These are phyloP conservation scores for Guyanaporus albipodus DNA, from an alignment of 768 basidiomycete species.

Conservation along the genomic window DNA sequence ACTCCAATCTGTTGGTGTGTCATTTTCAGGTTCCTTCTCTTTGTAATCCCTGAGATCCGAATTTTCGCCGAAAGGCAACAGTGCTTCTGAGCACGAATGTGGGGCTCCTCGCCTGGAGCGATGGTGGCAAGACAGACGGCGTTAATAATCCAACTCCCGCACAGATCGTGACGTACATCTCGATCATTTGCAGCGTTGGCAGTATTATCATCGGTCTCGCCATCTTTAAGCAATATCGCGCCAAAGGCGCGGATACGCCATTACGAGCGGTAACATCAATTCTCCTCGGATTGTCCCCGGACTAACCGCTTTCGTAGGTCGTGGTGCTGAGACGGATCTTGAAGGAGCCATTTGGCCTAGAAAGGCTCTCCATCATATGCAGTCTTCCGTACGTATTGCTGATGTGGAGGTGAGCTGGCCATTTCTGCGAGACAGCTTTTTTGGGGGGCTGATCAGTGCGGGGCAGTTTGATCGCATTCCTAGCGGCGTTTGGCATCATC, in stretches of 20 bases:
- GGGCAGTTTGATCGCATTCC: constrained; percentile 34
- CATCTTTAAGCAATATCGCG: constrained; percentile 33
- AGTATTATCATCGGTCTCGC: constrained; percentile 29
- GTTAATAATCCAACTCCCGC: constrained; percentile 10
- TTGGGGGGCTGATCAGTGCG: constrained; percentile 1
- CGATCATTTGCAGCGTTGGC: constrained; percentile 27
- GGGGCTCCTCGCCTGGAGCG: constrained; percentile 23
- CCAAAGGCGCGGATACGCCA: constrained; percentile 30
- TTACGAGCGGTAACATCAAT: constrained; percentile 21
- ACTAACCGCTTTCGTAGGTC: constrained; percentile 16
- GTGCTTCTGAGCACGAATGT: constrained; percentile 26
- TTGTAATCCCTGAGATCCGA: background rate
- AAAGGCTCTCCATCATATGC: constrained; percentile 37
- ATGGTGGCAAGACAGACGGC: background rate
- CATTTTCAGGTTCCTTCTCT: background rate
- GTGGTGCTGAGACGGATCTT: constrained; percentile 27
- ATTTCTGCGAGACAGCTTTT: background rate
- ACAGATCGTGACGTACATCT: constrained; percentile 28
- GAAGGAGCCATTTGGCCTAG: constrained; percentile 27
- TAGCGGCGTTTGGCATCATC: constrained; percentile 27
- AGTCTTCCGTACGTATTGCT: constrained; percentile 39
- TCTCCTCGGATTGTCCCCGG: background rate
- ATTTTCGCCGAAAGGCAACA: constrained; percentile 19
- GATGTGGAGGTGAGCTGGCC: constrained; percentile 35
- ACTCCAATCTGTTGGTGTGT: constrained; percentile 29